Base-by-base conservation (phyloP, 2,329 filamentous ascomycete genomes). In the Pseudogymnoascus sp. region DNA sequence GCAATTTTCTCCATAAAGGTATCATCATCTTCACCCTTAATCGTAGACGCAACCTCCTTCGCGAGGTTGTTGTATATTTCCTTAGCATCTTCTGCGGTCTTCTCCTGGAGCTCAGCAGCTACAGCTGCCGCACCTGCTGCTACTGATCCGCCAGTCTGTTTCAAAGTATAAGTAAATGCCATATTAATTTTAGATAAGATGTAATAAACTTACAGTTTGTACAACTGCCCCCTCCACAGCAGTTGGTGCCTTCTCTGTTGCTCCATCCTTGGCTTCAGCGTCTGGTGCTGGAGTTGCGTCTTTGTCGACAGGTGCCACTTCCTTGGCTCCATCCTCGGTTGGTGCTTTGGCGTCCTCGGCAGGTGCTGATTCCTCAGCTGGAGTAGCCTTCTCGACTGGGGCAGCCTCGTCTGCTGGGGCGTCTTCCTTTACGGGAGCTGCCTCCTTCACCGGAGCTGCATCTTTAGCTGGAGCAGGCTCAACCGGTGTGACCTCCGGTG, bases 71-170 rank as follows among this genome's bases (percentile, higher is more conserved):
- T 64, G 41, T 62, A 62, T 39, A 68, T 63, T 12, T 45, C 59
- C 29, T 68, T 66, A 14, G 67, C 38, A 38, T 68, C 67, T 31
- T 35, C 62, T n/a, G 62, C 64, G 1, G 60, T 61, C 26, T 61
- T 61, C 14, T 23, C 49, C 19, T 43, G 33, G 4, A 61, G 60
- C 52, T 61, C 33, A 3, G 43, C 31, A 6, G 60, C 38, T 10
- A 11, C 39, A 23, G 39, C 26, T 35, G 43, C n/a, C n/a, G 35
- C 60, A 64, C 61, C 35, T 59, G 61, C 43, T 63, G 61, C 55
- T 33, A 55, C 49, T 33, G 49, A 33, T 55, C n/a, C 49, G 7
- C 49, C 49, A 14, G 49, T 33, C 49, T 55, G 21, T 55, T 33
- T 33, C 12, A 21, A 33, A 21, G 26, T 33, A 33, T 55, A 6